phyloP scores from a whole-genome alignment of 345 rosid species.

The Eucalyptus microcorys region DNA sequence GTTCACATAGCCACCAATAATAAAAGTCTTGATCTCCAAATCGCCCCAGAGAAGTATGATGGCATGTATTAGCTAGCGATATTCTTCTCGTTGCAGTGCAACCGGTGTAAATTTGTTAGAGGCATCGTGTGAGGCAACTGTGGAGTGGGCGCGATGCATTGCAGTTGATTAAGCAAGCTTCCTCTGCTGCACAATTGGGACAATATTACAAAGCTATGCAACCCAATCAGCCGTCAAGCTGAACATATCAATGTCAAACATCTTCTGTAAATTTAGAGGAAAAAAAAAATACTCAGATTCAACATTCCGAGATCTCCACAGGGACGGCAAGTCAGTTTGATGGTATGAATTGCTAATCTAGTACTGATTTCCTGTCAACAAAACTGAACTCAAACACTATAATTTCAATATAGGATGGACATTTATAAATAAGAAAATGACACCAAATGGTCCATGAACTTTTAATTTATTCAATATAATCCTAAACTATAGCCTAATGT shows the following conservation, averaged over 20 bases:
- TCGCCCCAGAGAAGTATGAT: not conserved
- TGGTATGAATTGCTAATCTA: not conserved
- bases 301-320: not conserved
- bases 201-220: not conserved
- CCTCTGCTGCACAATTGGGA: not conserved
- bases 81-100: not conserved
- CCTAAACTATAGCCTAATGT: not conserved
- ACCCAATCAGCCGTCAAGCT: not conserved
- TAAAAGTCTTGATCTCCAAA: not conserved
- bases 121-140: not conserved
- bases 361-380: not conserved
- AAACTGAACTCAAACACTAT: not conserved
- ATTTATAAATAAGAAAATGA: not conserved
- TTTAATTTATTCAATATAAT: too few species aligned
- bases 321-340: not conserved
- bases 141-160: not conserved
- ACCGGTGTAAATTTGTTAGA: not conserved
- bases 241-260: not conserved
- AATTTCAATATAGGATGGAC: not conserved
- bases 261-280: not conserved
- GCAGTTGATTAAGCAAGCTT: not conserved
- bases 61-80: not conserved
- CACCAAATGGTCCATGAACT: not conserved
- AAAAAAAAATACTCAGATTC: not conserved
- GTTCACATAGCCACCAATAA: not conserved